These are phyloP conservation scores for Ceratobasidium sp. DNA, from an alignment of 1,284 basidiomycete species.

Conservation along the genomic window DNA sequence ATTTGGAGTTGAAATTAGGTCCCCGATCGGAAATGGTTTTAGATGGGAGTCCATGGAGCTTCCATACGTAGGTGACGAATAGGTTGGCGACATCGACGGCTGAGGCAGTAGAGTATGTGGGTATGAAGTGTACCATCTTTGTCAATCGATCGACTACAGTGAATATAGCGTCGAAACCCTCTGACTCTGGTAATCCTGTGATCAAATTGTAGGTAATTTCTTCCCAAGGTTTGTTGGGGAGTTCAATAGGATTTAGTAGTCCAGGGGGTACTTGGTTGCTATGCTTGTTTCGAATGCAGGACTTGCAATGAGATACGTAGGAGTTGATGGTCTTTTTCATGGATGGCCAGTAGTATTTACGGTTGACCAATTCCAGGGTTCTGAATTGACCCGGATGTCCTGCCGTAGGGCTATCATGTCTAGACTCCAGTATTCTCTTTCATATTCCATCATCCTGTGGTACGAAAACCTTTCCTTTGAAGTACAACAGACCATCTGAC, in stretches of 20 bases:
- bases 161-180: neutral
- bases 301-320: constrained; percentile 28
- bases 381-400: constrained; percentile 45
- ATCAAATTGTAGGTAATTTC: neutral
- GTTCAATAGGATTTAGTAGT: neutral
- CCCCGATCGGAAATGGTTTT: constrained; percentile 45
- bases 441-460: neutral
- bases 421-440: neutral
- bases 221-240: constrained; percentile 11
- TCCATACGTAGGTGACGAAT: constrained; percentile 44
- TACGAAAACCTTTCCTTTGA: neutral
- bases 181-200: neutral
- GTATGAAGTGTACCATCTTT: constrained; percentile 8
- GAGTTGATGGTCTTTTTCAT: neutral
- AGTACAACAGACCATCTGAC: neutral
- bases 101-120: neutral
- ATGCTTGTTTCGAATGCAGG: constrained; percentile 12
- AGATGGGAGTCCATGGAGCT: constrained; percentile 44
- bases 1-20: constrained; percentile 42
- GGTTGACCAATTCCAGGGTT: neutral
- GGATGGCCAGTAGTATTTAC: neutral
- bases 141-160: neutral
- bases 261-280: neutral
- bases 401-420: neutral
- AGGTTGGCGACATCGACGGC: constrained; percentile 35